phyloP scores from a whole-genome alignment of 495 filamentous ascomycete species.

The Pseudoneurospora amorphoporcata region DNA sequence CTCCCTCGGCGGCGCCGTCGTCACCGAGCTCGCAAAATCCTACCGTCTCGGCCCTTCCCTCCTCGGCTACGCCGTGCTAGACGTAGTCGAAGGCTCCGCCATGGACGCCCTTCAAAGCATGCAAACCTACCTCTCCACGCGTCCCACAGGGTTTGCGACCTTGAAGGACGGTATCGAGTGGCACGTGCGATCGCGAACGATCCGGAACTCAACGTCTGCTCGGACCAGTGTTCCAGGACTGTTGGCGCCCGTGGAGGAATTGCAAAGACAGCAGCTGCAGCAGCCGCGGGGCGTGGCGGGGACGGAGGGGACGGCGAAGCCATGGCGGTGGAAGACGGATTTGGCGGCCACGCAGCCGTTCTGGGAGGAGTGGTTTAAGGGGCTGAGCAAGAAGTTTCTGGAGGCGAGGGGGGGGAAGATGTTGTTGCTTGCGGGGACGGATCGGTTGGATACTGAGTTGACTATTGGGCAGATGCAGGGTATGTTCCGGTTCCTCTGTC shows the following conservation, averaged over 20 bases:
- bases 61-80: constrained; percentile 81
- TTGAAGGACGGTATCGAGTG: constrained; percentile 78
- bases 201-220: constrained; percentile 73
- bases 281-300: constrained; percentile 11
- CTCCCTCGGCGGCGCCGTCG: constrained; percentile 88
- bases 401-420: constrained; percentile 77
- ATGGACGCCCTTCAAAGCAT: constrained; percentile 95
- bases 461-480: constrained; percentile 99
- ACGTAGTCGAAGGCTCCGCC: constrained; percentile 80
- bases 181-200: constrained; percentile 84
- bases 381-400: constrained; percentile 82
- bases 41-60: constrained; percentile 42
- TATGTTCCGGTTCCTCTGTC: constrained; percentile 20
- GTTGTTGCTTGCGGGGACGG: constrained; percentile 83
- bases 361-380: constrained; percentile 90
- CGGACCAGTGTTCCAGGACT: constrained; percentile 80
- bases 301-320: constrained; percentile 10
- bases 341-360: constrained; percentile 76
- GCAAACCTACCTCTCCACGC: constrained; percentile 77
- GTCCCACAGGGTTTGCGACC: constrained; percentile 68
- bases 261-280: neutral
- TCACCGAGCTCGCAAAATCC: constrained; percentile 63
- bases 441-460: constrained; percentile 85
- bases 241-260: constrained; percentile 32
- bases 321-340: constrained; percentile 82